Base-by-base conservation (phyloP, 2,329 filamentous ascomycete genomes). In the Colletotrichum viniferum region DNA sequence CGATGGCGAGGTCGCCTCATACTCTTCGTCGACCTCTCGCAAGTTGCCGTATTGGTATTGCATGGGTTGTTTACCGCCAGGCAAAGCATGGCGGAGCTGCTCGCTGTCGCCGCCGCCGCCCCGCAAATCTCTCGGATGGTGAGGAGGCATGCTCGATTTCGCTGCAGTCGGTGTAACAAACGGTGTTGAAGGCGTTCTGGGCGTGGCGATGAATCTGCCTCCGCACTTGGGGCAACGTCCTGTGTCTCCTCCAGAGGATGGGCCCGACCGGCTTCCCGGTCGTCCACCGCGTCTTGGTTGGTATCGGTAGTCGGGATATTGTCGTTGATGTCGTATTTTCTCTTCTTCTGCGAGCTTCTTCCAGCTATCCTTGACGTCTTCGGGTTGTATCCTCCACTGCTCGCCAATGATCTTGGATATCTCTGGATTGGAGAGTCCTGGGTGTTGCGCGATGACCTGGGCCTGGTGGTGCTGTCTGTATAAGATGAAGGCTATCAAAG, bases 371-470 rank as follows among this genome's bases (percentile, higher is more conserved):
- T 98, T 98, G 73, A 93, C 89, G 69, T 94, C 91, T 28, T 93
- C 90, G 5, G 92, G 86, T 81, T 97, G 93, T 71, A 92, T 90
- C 81, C 94, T 92, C 97, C 97, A 99, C 90, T 96, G 94, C 83
- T 95, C 92, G 68, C 96, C 96, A 79, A 98, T 98, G 80, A 98
- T 97, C 85, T 98, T 98, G 78, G 96, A 98, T 80, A 98, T 98
- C 68, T 98, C 95, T 4, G 96, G 96, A 84, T 98, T 98, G 61
- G 96, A 93, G 78, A 98, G 91, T 60, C 95, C 94, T n/a, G 96
- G 96, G 81, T 98, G 91, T 79, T 95, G 90, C 69, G 92, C 89
- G 48, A 96, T 94, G 66, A 98, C 95, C 64, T 92, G 89, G 21
- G 94, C 92, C 84, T 98, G 96, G 81, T 97, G 94, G 83, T 97